Evolutionary conservation across 2,329 filamentous ascomycete genomes (phyloP).

Genomic region (Pestalotiopsis sp.): DNA sequence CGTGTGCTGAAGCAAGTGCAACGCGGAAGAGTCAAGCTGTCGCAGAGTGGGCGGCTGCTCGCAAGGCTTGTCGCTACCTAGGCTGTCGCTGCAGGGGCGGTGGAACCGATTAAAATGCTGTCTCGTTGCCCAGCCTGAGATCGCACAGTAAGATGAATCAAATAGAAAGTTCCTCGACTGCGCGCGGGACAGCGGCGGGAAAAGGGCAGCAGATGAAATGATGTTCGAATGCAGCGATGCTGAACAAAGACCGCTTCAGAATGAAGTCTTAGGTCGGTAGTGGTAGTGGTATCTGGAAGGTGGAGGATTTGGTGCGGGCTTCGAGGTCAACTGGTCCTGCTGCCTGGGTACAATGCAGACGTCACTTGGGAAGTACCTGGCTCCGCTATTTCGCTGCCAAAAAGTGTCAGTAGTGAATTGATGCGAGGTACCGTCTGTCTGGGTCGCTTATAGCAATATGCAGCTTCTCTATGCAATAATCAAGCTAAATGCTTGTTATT

Average conservation of each 20-base stretch:
- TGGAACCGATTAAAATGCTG: background rate
- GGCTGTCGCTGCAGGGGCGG: background rate
- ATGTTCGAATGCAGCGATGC: constrained; percentile 3
- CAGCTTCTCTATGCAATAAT: background rate
- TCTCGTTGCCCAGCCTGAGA: background rate
- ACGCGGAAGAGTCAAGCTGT: background rate
- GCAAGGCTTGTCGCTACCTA: background rate
- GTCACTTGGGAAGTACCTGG: background rate
- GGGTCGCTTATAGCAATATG: background rate
- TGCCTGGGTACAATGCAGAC: background rate
- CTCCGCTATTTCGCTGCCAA: background rate
- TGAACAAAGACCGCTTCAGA: constrained; percentile 1
- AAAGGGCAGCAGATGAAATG: background rate
- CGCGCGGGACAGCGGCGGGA: background rate
- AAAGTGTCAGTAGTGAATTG: background rate
- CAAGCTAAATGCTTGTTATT: background rate
- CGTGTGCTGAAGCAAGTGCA: background rate
- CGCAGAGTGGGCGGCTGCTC: background rate
- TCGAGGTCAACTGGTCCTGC: background rate
- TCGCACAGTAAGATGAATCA: background rate
- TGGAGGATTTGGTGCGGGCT: background rate
- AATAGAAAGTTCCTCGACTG: background rate
- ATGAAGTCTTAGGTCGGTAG: background rate
- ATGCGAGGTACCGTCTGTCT: background rate
- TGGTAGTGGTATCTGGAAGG: background rate